Percentiles rank a stretch among this genome's conserved stretches.
These are phyloP conservation scores for Lasiodiplodia hormozganensis DNA, from an alignment of 2,329 filamentous ascomycete genomes.

Conservation along the genomic window DNA sequence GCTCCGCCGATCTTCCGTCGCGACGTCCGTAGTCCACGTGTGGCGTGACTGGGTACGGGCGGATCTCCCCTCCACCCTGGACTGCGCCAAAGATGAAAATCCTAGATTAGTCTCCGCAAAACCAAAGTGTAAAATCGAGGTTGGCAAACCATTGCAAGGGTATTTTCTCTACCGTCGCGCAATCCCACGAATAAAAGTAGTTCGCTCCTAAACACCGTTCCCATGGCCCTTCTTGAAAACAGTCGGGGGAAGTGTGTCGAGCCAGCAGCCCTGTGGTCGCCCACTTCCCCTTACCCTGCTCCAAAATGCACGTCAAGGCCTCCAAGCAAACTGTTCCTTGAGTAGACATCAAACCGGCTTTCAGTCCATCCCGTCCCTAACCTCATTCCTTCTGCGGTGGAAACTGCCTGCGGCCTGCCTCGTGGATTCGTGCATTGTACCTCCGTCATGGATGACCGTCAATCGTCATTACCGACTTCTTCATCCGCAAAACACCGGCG, in stretches of 20 bases:
- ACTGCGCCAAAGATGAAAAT: neutral
- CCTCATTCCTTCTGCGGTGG: neutral
- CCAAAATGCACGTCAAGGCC: neutral
- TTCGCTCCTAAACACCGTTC: slow-evolving; percentile 11
- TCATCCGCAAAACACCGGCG: neutral
- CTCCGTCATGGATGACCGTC: neutral
- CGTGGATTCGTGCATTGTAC: slow-evolving; percentile 12
- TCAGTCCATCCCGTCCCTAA: neutral
- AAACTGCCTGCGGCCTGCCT: neutral
- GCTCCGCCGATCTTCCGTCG: neutral
- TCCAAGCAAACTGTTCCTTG: slow-evolving; percentile 2
- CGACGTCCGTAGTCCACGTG: neutral
- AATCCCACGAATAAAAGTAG: slow-evolving; percentile 2
- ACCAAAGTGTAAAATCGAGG: neutral
- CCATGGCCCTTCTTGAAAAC: slow-evolving; percentile 15
- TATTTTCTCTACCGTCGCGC: slow-evolving; percentile 18
- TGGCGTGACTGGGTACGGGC: neutral
- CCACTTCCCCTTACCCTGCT: neutral
- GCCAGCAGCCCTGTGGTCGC: neutral
- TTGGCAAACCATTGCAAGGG: slow-evolving; percentile 13
- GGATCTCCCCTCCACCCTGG: neutral
- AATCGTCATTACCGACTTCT: slow-evolving; percentile 12
- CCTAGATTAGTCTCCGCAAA: neutral
- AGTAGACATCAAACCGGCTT: neutral
- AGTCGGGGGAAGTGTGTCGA: neutral